Percentiles rank a stretch among this genome's conserved stretches.
Conservation (phyloP, 164 flowering plant genomes). For the Vitis rupestris region DNA sequence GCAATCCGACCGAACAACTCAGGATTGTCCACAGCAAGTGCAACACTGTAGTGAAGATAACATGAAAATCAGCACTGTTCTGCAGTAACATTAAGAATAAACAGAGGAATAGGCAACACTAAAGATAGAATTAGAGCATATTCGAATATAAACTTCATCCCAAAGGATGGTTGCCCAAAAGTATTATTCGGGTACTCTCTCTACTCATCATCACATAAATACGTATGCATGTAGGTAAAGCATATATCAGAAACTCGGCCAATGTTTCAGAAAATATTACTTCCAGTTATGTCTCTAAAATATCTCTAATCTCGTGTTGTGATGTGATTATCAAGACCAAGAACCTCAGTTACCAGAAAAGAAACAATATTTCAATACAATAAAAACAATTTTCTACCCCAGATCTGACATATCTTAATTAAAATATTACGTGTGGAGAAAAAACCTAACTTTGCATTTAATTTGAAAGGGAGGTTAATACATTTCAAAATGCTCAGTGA, state of each 20-base stretch:
- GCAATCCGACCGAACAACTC: constrained; percentile 61
- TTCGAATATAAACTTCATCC: neutral
- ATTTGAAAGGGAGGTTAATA: too few species aligned
- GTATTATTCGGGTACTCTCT: too few species aligned
- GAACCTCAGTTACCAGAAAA: neutral
- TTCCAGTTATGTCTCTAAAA: neutral
- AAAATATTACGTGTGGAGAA: too few species aligned
- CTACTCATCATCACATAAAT: too few species aligned
- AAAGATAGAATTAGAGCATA: neutral
- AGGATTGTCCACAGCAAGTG: constrained; percentile 78
- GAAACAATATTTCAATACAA: neutral
- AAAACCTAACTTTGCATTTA: too few species aligned
- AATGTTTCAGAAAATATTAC: neutral
- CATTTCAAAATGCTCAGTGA: neutral
- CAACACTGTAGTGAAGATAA: constrained; percentile 55
- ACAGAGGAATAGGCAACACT: neutral
- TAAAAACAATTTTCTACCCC: neutral
- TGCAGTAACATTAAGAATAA: constrained; percentile 1
- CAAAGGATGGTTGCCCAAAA: neutral
- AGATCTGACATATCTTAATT: too few species aligned
- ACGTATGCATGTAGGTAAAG: too few species aligned
- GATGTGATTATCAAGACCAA: neutral
- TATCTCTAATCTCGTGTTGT: neutral
- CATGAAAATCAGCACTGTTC: constrained; percentile 7
- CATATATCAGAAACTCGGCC: too few species aligned